These are phyloP conservation scores for Metarhizium brunneum DNA, from an alignment of 2,329 filamentous ascomycete species.

Conservation along the genomic window DNA sequence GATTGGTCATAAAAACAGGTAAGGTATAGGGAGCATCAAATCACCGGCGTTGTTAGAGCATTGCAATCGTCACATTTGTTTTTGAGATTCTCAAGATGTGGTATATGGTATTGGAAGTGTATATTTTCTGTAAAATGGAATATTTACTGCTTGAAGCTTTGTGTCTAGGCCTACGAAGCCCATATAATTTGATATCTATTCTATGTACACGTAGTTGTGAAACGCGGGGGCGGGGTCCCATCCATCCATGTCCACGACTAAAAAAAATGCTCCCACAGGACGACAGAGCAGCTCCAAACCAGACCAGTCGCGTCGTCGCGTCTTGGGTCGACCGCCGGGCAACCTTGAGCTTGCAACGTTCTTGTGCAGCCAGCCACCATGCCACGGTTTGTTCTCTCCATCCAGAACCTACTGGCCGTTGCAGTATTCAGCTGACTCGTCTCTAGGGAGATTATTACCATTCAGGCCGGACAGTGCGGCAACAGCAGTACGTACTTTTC, in stretches of 20 bases:
- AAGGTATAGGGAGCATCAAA: conserved; percentile 3
- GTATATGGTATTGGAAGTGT: background rate
- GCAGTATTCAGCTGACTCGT: conserved; percentile 5
- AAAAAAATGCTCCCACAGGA: background rate
- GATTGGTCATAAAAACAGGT: background rate
- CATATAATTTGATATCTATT: too few relatives aligned
- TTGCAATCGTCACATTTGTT: conserved; percentile 2
- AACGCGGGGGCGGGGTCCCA: conserved; percentile 9
- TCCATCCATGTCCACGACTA: background rate
- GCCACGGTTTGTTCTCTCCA: conserved; percentile 15
- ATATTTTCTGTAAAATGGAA: background rate
- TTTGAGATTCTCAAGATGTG: background rate
- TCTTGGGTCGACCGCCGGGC: background rate
- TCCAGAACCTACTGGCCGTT: conserved; percentile 4
- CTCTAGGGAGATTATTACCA: conserved; percentile 91
- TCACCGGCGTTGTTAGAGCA: conserved; percentile 8
- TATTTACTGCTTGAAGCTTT: too few relatives aligned
- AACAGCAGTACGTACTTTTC: conserved; percentile 74
- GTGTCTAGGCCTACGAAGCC: too few relatives aligned
- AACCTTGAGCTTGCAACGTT: background rate
- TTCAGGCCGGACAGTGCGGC: conserved; percentile 98
- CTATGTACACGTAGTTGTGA: background rate
- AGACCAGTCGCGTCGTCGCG: conserved; percentile 6
- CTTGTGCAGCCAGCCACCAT: conserved; percentile 11
- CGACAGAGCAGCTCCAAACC: too few relatives aligned